phyloP scores from a whole-genome alignment of 371 early-diverging fungal genomes.

The Apophysomyces elegans region DNA sequence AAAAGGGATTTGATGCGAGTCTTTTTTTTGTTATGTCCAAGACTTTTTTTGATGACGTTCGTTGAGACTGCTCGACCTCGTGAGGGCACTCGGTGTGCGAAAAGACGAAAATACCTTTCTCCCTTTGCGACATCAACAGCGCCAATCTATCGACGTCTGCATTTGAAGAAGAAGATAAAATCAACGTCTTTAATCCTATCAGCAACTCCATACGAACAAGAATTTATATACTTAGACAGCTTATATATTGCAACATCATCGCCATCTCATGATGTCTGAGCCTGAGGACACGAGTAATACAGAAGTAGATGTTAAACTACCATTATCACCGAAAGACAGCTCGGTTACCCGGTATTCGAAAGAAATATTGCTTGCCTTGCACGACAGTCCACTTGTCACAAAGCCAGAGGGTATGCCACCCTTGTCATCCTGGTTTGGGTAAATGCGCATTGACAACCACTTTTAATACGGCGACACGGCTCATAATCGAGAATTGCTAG shows the following conservation, averaged over 20 bases:
- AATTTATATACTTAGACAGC: no score
- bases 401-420: conserved; percentile 54
- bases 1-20: no score
- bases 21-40: no score
- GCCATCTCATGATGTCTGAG: conserved; percentile 22
- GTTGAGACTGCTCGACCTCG: no score
- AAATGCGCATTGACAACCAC: conserved; percentile 12
- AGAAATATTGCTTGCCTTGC: conserved; percentile 47
- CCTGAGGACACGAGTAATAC: conserved; percentile 17
- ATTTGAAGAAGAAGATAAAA: no score
- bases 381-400: conserved; percentile 55
- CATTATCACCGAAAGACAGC: conserved; percentile 8
- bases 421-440: conserved; percentile 57
- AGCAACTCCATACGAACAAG: no score
- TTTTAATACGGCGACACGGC: neutral
- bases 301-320: conserved; percentile 5
- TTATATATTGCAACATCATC: neutral
- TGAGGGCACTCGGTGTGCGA: no score
- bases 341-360: conserved; percentile 50
- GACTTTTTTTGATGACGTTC: no score
- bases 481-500: conserved; percentile 18
- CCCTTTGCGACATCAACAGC: no score
- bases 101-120: no score
- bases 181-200: no score
- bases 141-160: no score